Base-by-base conservation (phyloP, 75 land plant species). In the Adiantum capillusveneris region DNA sequence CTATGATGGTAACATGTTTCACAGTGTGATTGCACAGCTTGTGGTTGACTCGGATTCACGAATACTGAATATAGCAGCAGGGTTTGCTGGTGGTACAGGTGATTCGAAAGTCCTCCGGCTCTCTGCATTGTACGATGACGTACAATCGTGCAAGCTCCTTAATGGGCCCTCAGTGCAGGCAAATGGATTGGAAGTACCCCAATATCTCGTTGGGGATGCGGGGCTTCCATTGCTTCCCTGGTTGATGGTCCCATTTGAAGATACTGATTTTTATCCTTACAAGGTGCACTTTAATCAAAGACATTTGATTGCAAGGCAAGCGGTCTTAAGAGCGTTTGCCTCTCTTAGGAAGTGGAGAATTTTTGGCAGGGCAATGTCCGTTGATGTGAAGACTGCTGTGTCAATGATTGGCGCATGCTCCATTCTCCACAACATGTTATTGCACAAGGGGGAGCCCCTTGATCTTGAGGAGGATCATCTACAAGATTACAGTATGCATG, bases 321-420 rank as follows among this genome's bases (percentile, higher is more conserved):
- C 71, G 3, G 75, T 63, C 17, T 16, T 54, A 0, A 63, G 62
- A 46, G 53, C 81, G 1, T 29, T 79, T 11, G 56, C 60, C 0
- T 71, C 82, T 50, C 71, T 87, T 60, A 71, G 59, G 61, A 84
- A 72, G 28, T 87, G 91, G 91, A 84, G 84, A 6, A 63, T 84
- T 54, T 59, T 87, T 67, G 69, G 64, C 13, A 48, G 52, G 24
- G 67, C 68, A 0, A 74, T 75, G 0, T 53, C 55, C 2, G 84
- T 68, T 46, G 79, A 77, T 20, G 66, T 58, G 13, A 80, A 64
- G 54, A 59, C 51, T 16, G 84, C 79, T 1, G 84, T 84, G 25
- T 81, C 73, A n/a, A 71, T 62, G 48, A 63, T 87, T 61, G 84
- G 72, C 0, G 77, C 91, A n/a, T 83, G 86, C 60, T 58, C 81